A percentile compares a stretch with the other conserved stretches of the same genome.
Evolutionary conservation across 2,329 filamentous ascomycete species (phyloP).

Genomic region (Alternaria longipes): DNA sequence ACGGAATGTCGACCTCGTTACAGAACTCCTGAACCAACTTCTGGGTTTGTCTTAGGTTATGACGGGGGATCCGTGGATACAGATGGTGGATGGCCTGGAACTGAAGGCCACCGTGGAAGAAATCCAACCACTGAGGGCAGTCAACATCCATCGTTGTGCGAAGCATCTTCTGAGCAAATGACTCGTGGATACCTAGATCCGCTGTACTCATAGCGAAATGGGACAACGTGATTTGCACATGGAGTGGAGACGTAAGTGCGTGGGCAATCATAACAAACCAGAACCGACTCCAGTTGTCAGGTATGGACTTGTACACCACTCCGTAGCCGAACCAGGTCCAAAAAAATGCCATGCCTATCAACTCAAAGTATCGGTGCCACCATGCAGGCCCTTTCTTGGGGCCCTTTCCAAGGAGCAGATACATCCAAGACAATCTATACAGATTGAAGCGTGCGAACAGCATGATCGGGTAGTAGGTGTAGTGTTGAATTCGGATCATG

Average conservation of each 20-base stretch:
- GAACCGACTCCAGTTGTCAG: constrained; percentile 66
- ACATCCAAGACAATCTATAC: constrained; percentile 72
- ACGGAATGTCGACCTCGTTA: constrained; percentile 69
- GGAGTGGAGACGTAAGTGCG: constrained; percentile 72
- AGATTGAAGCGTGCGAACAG: constrained; percentile 76
- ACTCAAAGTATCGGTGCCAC: constrained; percentile 74
- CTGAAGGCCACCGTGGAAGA: constrained; percentile 75
- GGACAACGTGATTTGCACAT: constrained; percentile 76
- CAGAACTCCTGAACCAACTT: constrained; percentile 70
- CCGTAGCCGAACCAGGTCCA: constrained; percentile 75
- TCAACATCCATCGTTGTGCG: constrained; percentile 79
- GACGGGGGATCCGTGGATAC: constrained; percentile 72
- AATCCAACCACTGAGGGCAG: constrained; percentile 76
- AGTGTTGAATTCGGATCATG: constrained; percentile 69
- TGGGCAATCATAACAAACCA: constrained; percentile 71
- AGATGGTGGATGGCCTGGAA: constrained; percentile 78
- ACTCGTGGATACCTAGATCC: constrained; percentile 70
- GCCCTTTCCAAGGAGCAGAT: constrained; percentile 66
- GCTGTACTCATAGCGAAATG: constrained; percentile 77
- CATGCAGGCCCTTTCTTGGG: constrained; percentile 68
- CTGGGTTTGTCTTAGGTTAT: constrained; percentile 71
- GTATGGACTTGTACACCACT: constrained; percentile 68
- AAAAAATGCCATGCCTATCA: constrained; percentile 70
- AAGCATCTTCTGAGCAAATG: constrained; percentile 74
- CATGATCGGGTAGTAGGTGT: constrained; percentile 75